phyloP scores from a whole-genome alignment of 495 filamentous ascomycete genomes.

The Tuber umbilicatum region DNA sequence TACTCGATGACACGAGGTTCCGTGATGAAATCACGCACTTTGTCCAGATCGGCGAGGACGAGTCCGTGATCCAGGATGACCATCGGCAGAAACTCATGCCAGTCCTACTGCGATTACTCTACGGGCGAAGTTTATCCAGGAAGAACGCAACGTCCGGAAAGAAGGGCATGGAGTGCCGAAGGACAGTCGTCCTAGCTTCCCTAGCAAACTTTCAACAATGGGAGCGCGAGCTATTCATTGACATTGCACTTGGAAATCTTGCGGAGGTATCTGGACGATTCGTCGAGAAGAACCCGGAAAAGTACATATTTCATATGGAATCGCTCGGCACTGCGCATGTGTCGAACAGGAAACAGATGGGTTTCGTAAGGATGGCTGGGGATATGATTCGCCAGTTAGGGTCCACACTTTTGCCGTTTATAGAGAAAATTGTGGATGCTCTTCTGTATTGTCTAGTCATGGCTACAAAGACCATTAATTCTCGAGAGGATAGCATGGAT shows the following conservation, averaged over 20 bases:
- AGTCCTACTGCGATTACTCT: slow-evolving; percentile 77
- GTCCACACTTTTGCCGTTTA: slow-evolving; percentile 56
- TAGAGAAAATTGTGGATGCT: slow-evolving; percentile 60
- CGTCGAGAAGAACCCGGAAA: slow-evolving; percentile 51
- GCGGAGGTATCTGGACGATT: slow-evolving; percentile 48
- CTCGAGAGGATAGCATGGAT: slow-evolving; percentile 33
- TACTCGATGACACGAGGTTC: slow-evolving; percentile 86
- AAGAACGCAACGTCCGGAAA: slow-evolving; percentile 60
- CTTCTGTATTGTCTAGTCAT: slow-evolving; percentile 70
- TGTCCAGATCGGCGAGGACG: slow-evolving; percentile 62
- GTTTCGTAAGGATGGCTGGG: slow-evolving; percentile 81
- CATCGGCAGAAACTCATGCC: slow-evolving; percentile 70
- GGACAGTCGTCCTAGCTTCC: slow-evolving; percentile 59
- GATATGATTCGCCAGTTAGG: slow-evolving; percentile 80
- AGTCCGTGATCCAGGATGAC: slow-evolving; percentile 65
- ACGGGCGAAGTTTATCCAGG: slow-evolving; percentile 78
- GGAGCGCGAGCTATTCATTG: slow-evolving; percentile 70
- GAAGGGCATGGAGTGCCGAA: slow-evolving; percentile 57
- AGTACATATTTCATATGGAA: slow-evolving; percentile 50
- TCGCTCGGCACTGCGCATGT: slow-evolving; percentile 48
- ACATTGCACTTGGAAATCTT: slow-evolving; percentile 71
- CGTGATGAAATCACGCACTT: slow-evolving; percentile 84
- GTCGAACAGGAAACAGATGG: slow-evolving; percentile 65
- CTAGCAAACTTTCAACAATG: slow-evolving; percentile 56
- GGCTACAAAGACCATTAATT: slow-evolving; percentile 56